These are phyloP conservation scores for Carex kokanica DNA, from an alignment of 176 grass and related monocot species.

Conservation along the genomic window DNA sequence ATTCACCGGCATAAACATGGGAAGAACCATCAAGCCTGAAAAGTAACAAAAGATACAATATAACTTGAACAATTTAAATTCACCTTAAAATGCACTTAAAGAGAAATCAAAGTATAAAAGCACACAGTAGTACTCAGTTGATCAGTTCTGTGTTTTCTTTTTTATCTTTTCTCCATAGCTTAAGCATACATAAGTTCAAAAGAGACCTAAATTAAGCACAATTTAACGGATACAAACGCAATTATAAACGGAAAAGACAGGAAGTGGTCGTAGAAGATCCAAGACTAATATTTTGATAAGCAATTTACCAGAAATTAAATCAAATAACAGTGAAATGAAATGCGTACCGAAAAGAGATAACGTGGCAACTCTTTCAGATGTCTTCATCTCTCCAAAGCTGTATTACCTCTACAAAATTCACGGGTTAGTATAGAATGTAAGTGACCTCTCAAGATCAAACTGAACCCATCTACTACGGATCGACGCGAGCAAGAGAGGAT, in stretches of 20 bases:
- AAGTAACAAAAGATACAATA: conserved; percentile 18
- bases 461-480: background rate
- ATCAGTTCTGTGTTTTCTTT: background rate
- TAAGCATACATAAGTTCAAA: background rate
- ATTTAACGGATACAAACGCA: background rate
- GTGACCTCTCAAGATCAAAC: background rate
- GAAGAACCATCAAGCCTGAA: conserved; percentile 70
- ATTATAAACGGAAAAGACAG: background rate
- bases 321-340: background rate
- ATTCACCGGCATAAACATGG: conserved; percentile 70
- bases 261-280: background rate
- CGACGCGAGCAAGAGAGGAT: conserved; percentile 13
- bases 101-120: background rate
- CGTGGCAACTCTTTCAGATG: conserved; percentile 56
- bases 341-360: conserved; percentile 67
- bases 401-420: background rate
- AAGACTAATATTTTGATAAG: background rate
- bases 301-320: conserved; percentile 6
- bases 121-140: background rate
- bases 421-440: background rate
- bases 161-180: background rate
- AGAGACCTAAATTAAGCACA: background rate
- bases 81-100: background rate
- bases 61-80: background rate
- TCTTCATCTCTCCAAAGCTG: conserved; percentile 42